Evolutionary conservation across 2,329 filamentous ascomycete genomes (phyloP).

Genomic region (Nemania diffusa): DNA sequence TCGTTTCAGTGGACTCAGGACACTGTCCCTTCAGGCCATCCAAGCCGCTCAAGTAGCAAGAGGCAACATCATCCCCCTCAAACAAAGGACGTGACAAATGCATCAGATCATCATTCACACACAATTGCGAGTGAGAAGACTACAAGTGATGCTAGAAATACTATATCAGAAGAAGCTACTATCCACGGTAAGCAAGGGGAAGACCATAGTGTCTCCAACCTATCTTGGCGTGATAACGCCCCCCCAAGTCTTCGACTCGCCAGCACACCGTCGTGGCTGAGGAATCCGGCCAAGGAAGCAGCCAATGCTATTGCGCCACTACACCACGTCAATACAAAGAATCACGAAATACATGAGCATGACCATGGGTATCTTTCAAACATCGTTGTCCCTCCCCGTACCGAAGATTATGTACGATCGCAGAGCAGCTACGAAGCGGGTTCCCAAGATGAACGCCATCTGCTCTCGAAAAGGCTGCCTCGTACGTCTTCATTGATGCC

Average conservation of each 20-base stretch:
- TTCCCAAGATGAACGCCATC: neutral
- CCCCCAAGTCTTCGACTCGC: conserved; percentile 39
- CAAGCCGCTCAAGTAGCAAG: conserved; percentile 6
- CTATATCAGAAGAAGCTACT: neutral
- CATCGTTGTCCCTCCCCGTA: neutral
- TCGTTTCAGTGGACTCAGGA: conserved; percentile 36
- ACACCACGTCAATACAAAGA: conserved; percentile 39
- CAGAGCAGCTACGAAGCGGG: neutral
- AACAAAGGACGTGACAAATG: neutral
- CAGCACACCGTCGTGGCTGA: conserved; percentile 48
- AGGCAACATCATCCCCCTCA: neutral
- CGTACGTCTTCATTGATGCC: neutral
- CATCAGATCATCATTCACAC: neutral
- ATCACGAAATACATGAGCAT: conserved; percentile 27
- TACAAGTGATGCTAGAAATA: conserved; percentile 1
- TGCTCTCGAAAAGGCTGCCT: neutral
- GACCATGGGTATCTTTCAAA: conserved; percentile 24
- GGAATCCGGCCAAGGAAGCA: conserved; percentile 41
- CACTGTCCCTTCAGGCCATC: conserved; percentile 29
- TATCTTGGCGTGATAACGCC: conserved; percentile 5
- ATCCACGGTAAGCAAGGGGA: neutral
- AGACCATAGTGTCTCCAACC: neutral
- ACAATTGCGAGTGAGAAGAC: neutral
- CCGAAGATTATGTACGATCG: neutral
- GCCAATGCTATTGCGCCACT: conserved; percentile 41